phyloP scores from a whole-genome alignment of 1,139 yeast species.

The Debaryomyces robertsiae region DNA sequence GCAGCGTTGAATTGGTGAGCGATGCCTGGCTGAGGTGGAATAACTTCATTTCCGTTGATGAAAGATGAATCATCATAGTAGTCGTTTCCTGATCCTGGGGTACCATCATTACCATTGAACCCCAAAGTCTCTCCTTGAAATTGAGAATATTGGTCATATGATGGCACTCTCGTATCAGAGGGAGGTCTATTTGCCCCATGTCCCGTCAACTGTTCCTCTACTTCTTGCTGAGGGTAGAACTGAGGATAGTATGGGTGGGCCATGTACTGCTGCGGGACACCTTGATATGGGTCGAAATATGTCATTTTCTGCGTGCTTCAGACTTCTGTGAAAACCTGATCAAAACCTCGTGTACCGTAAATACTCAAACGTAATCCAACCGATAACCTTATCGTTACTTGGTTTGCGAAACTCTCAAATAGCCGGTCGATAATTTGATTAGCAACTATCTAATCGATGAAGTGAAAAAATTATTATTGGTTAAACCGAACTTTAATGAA shows the following conservation, averaged over 20 bases:
- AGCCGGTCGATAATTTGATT: no score
- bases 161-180: conserved; percentile 8
- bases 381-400: no score
- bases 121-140: conserved; percentile 17
- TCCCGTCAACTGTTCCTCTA: conserved; percentile 14
- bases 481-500: no score
- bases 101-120: conserved; percentile 18
- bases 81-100: conserved; percentile 24
- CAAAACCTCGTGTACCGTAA: no score
- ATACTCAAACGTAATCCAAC: no score
- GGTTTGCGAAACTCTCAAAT: no score
- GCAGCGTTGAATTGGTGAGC: conserved; percentile 7
- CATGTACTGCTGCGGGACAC: conserved; percentile 42
- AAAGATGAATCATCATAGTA: conserved; percentile 28
- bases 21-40: conserved; percentile 2
- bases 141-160: conserved; percentile 21
- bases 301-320: conserved; percentile 29
- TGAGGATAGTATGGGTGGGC: conserved; percentile 40
- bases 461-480: no score
- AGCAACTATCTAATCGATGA: no score
- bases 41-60: conserved; percentile 17
- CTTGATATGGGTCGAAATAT: conserved; percentile 49
- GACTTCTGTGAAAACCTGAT: no score
- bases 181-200: conserved; percentile 4
- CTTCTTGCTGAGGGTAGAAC: conserved; percentile 28